Evolutionary conservation across 495 filamentous ascomycete genomes (phyloP).

Genomic region (Hypoxylon trugodes): DNA sequence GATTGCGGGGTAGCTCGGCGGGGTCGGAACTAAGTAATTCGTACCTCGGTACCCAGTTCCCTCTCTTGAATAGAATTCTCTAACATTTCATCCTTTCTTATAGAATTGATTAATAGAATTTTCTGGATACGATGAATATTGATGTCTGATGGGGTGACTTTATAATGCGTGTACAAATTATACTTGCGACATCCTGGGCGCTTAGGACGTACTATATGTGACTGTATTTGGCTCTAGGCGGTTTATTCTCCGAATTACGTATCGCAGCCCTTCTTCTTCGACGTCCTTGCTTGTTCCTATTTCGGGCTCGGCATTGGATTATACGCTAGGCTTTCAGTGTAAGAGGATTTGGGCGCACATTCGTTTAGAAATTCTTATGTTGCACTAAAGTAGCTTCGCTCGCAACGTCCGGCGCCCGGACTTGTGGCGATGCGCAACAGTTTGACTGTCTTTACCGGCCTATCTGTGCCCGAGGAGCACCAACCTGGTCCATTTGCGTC

Average conservation of each 20-base stretch:
- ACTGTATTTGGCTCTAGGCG: too few species aligned
- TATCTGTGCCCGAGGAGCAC: slow-evolving; percentile 23
- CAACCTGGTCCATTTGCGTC: slow-evolving; percentile 2
- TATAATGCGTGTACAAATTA: too few species aligned
- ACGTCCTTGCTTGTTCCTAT: slow-evolving; percentile 1
- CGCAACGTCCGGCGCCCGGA: background rate
- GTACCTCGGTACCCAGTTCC: too few species aligned
- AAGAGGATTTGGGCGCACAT: background rate
- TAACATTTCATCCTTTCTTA: too few species aligned
- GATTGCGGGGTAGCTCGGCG: too few species aligned
- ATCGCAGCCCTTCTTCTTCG: background rate
- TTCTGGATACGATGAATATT: too few species aligned
- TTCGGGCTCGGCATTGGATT: background rate
- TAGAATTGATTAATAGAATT: too few species aligned
- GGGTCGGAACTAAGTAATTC: too few species aligned
- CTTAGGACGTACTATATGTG: too few species aligned
- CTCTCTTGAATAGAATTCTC: too few species aligned
- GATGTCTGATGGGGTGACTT: too few species aligned
- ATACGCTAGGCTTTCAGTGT: background rate
- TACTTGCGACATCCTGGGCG: too few species aligned
- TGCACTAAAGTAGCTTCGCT: background rate
- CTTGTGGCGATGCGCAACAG: background rate
- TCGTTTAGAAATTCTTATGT: background rate
- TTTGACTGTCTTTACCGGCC: slow-evolving; percentile 4
- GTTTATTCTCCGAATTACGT: background rate